phyloP scores from a whole-genome alignment of 139 green algal species.

The Coelastrella sp. region DNA sequence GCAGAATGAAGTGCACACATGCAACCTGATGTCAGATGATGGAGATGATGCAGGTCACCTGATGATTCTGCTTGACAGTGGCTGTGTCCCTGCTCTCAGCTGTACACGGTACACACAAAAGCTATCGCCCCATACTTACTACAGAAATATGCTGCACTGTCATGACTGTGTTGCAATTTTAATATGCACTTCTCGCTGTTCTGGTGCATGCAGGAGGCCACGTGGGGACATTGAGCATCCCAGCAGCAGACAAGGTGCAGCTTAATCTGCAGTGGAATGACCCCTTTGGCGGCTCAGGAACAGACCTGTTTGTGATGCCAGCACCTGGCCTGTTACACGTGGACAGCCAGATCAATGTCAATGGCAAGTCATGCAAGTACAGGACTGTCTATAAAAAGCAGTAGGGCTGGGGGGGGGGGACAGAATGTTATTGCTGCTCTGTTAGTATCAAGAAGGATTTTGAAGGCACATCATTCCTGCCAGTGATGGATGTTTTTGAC shows the following conservation, averaged over 20 bases:
- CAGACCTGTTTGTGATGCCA: constrained; percentile 32
- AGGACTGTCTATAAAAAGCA: constrained; percentile 23
- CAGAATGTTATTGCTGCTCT: too few relatives aligned
- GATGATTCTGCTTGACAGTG: too few relatives aligned
- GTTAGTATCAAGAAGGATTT: too few relatives aligned
- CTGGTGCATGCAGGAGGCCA: constrained; percentile 32
- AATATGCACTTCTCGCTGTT: not conserved
- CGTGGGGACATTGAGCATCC: not conserved
- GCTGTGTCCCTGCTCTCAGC: too few relatives aligned
- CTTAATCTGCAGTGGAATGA: constrained; percentile 38
- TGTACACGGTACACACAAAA: too few relatives aligned
- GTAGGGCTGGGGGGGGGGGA: too few relatives aligned
- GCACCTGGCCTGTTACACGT: constrained; percentile 14
- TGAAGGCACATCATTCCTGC: too few relatives aligned
- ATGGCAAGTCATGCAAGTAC: constrained; percentile 16
- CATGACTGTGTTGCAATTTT: not conserved
- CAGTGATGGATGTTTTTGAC: too few relatives aligned
- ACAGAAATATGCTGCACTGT: not conserved
- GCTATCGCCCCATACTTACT: too few relatives aligned
- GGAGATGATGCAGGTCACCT: too few relatives aligned
- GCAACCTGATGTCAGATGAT: too few relatives aligned
- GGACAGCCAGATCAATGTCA: constrained; percentile 4
- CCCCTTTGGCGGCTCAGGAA: constrained; percentile 25
- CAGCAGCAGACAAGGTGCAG: constrained; percentile 27
- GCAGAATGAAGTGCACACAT: too few relatives aligned